Conservation (phyloP, 306 rosid species). For the Fragaria ananassa region DNA sequence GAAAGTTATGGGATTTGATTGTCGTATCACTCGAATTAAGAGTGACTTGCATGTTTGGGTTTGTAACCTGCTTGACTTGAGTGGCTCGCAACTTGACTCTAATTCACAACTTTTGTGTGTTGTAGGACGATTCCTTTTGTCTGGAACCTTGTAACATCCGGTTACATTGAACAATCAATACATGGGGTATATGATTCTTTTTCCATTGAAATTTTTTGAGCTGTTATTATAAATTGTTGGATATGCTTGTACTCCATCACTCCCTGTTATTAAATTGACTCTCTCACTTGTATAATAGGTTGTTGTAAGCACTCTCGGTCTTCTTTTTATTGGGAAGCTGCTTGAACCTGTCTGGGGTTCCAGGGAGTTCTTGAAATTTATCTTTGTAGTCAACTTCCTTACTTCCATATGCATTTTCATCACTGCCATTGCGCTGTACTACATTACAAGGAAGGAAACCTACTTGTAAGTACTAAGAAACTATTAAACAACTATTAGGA, state of each 20-base stretch:
- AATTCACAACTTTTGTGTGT: slow-evolving; percentile 11
- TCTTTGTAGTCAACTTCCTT: slow-evolving; percentile 72
- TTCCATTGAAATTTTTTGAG: slow-evolving; percentile 1
- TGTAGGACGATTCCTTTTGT: slow-evolving; percentile 90
- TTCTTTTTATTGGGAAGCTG: slow-evolving; percentile 80
- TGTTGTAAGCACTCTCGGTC: slow-evolving; percentile 58
- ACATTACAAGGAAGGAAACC: slow-evolving; percentile 60
- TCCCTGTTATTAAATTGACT: slow-evolving; percentile 2
- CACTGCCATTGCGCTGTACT: slow-evolving; percentile 85
- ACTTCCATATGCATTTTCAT: slow-evolving; percentile 72
- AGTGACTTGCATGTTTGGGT: background rate
- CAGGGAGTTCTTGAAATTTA: slow-evolving; percentile 85
- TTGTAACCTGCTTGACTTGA: background rate
- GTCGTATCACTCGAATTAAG: background rate
- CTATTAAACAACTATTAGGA: background rate
- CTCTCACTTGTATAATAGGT: slow-evolving; percentile 45
- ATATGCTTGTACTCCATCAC: background rate
- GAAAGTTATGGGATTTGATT: background rate
- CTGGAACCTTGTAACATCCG: slow-evolving; percentile 85
- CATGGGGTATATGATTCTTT: slow-evolving; percentile 58
- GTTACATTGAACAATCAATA: slow-evolving; percentile 75
- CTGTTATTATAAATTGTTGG: slow-evolving; percentile 2
- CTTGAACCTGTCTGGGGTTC: slow-evolving; percentile 97
- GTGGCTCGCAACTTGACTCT: slow-evolving; percentile 10
- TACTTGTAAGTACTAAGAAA: slow-evolving; percentile 68